A percentile compares a stretch with the other conserved stretches of the same genome.
Conservation (phyloP, 2,329 filamentous ascomycete species). For the Samsoniella hepiali region DNA sequence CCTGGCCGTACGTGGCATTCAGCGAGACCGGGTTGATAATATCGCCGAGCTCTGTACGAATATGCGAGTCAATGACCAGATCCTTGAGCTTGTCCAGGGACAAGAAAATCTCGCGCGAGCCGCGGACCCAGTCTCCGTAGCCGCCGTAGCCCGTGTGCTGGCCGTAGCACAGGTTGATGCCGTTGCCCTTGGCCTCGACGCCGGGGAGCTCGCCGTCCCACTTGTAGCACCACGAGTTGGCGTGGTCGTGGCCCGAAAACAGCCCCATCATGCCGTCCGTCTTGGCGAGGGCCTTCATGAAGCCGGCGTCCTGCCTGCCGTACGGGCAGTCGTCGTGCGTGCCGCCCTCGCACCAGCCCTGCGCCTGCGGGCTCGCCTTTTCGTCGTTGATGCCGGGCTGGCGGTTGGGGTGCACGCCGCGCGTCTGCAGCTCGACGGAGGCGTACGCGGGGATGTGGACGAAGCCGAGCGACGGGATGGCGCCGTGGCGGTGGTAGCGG, state of each 20-base stretch:
- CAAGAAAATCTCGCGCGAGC: constrained; percentile 38
- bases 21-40: constrained; percentile 47
- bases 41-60: constrained; percentile 51
- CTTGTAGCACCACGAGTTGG: constrained; percentile 55
- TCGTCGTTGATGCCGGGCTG: constrained; percentile 48
- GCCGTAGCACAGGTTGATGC: constrained; percentile 54
- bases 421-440: constrained; percentile 28
- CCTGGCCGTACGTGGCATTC: constrained; percentile 53
- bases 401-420: constrained; percentile 34
- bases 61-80: constrained; percentile 51
- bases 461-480: constrained; percentile 45
- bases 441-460: constrained; percentile 48
- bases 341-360: constrained; percentile 43
- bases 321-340: constrained; percentile 35
- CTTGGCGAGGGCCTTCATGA: constrained; percentile 59
- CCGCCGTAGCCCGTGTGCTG: constrained; percentile 65
- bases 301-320: constrained; percentile 53
- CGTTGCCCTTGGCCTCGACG: constrained; percentile 38
- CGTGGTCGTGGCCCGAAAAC: constrained; percentile 67
- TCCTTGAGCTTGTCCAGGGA: constrained; percentile 38
- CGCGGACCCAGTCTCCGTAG: constrained; percentile 57
- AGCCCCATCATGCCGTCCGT: constrained; percentile 54
- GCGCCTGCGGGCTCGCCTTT: constrained; percentile 39
- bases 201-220: constrained; percentile 41
- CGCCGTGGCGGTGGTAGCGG: constrained; percentile 32